Conservation (phyloP, 352 stramenopile species). For the Plasmopara muralis region DNA sequence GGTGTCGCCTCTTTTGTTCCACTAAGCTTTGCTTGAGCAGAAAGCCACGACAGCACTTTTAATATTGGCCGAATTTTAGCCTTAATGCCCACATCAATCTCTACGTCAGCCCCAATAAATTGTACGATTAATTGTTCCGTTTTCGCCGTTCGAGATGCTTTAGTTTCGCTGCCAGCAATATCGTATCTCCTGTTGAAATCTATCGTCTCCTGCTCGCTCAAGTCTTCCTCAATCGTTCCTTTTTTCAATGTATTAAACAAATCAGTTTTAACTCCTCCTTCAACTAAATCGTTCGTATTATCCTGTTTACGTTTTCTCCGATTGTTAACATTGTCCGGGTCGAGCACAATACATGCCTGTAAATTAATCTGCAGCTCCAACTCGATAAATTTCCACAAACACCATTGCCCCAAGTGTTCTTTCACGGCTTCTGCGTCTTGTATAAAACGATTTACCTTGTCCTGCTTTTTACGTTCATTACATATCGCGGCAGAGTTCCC, state of each 20-base stretch:
- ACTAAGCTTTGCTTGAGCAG: constrained; percentile 23
- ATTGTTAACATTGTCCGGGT: constrained; percentile 57
- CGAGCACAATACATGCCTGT: constrained; percentile 57
- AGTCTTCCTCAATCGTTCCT: constrained; percentile 13
- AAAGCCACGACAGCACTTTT: constrained; percentile 51
- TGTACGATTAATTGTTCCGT: constrained; percentile 19
- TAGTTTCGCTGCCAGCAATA: not conserved
- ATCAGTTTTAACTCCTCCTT: constrained; percentile 14
- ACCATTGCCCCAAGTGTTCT: constrained; percentile 64
- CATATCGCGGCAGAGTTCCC: constrained; percentile 66
- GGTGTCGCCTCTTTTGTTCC: constrained; percentile 36
- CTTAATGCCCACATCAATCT: constrained; percentile 28
- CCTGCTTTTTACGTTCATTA: constrained; percentile 69
- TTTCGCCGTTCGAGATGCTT: constrained; percentile 13
- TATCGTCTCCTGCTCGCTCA: constrained; percentile 11
- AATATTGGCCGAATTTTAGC: constrained; percentile 45
- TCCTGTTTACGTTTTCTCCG: constrained; percentile 25
- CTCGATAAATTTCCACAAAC: constrained; percentile 74
- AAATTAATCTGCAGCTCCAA: constrained; percentile 68
- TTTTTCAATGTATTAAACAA: constrained; percentile 26
- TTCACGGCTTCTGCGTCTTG: constrained; percentile 57
- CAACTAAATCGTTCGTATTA: constrained; percentile 20
- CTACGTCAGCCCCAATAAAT: constrained; percentile 26
- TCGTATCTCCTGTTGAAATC: not conserved
- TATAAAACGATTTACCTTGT: constrained; percentile 67